A percentile compares a stretch with the other conserved stretches of the same genome.
phyloP scores from a whole-genome alignment of 1,139 yeast species.

The Scheffersomyces stambukii region DNA sequence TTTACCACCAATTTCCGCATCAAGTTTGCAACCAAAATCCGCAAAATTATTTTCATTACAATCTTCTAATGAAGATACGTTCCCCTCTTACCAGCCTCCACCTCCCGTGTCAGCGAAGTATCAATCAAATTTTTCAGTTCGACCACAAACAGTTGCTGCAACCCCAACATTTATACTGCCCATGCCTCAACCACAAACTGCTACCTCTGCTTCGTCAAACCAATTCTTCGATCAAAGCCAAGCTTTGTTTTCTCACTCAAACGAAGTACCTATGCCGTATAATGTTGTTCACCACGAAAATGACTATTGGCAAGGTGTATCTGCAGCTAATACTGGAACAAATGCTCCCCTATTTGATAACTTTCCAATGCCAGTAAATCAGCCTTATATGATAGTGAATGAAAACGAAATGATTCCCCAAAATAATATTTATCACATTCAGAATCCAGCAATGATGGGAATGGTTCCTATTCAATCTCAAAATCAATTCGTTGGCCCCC shows the following conservation, averaged over 20 bases:
- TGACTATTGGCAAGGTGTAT: slow-evolving; percentile 18
- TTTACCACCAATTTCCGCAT: slow-evolving; percentile 15
- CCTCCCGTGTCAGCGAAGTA: slow-evolving; percentile 18
- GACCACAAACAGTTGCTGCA: slow-evolving; percentile 8
- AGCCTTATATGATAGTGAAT: slow-evolving; percentile 6
- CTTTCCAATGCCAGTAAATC: slow-evolving; percentile 6
- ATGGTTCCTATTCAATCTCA: too few relatives aligned
- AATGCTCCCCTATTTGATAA: slow-evolving; percentile 7
- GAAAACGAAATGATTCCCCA: slow-evolving; percentile 7
- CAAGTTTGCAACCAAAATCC: slow-evolving; percentile 14
- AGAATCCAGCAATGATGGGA: too few relatives aligned
- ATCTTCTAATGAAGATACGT: slow-evolving; percentile 16
- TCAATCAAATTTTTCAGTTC: slow-evolving; percentile 10
- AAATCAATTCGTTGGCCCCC: too few relatives aligned
- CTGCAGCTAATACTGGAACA: slow-evolving; percentile 5
- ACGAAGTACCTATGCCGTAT: slow-evolving; percentile 7
- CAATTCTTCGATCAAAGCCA: slow-evolving; percentile 12
- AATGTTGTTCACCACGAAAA: slow-evolving; percentile 14
- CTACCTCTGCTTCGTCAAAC: slow-evolving; percentile 1
- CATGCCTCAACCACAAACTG: slow-evolving; percentile 7
- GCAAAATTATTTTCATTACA: slow-evolving; percentile 11
- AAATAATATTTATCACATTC: too few relatives aligned
- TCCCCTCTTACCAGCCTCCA: slow-evolving; percentile 12
- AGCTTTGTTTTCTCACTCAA: slow-evolving; percentile 11
- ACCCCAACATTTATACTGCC: slow-evolving; percentile 11